Base-by-base conservation (phyloP, 1,284 basidiomycete genomes). In the Omphalotus olearius region DNA sequence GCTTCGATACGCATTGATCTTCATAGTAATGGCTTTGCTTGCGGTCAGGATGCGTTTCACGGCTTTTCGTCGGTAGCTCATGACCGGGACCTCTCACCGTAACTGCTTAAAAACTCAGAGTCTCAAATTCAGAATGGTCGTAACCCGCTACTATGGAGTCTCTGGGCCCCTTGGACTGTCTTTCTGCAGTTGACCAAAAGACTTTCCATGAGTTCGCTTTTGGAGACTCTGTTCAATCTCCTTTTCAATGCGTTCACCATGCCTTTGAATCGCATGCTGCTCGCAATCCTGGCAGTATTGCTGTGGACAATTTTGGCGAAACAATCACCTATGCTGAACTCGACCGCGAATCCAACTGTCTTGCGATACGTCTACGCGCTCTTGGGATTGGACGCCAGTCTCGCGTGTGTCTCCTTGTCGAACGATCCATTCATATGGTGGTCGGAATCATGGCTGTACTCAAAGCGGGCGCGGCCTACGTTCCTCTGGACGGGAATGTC, bases 401-500 rank as follows among this genome's bases (percentile, higher is more conserved):
- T 45, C 75, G 79, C 1, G 73, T 82, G 38, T 77, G 77, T 53
- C 65, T 82, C 33, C 68, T 82, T 14, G 73, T 75, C 10, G 77
- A 79, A 58, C 74, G 80, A 25, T 78, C 74, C 26, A 77, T 82
- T 46, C 59, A 65, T 9, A 78, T 82, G 76, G 70, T 82, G 33
- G 64, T 80, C 37, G 79, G 74, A 14, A 79, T 82, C 47, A 59
- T 82, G 17, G 78, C 72, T 26, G 68, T 76, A 35, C 68, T 82
- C 44, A 83, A 82, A 60, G 74, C 79, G 11, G 79, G 79, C 9
- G 79, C 69, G 10, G 73, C 78, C 3, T 83, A 82, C 57, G 76
- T 81, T 17, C 80, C 80, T 16, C 63, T 79, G 50, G 80, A 83
- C 59, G 80, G 78, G 11, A 74, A 75, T 44, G 74, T 81, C 51